Evolutionary conservation across 441 rosid genomes (phyloP), one percentile per base, ranked within the genome.

Genomic region (Croton setiger): DNA sequence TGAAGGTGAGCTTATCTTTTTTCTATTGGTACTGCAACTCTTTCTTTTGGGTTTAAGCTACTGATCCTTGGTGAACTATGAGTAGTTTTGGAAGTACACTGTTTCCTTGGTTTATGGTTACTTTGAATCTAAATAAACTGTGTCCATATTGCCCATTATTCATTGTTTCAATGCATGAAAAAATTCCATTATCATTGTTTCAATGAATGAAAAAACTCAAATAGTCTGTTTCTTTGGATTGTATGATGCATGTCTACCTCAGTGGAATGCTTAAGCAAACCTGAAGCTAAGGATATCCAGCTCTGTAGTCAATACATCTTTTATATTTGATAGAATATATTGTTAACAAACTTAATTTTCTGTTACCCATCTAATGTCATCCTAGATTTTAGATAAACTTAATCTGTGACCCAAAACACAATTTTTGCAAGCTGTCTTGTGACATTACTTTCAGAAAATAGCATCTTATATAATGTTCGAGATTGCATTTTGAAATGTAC

Each of bases 401-500:
- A 55, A 55, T 23, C 60, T 15, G 1, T n/a, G 23, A 52, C 27
- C 9, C 9, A 20, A 27, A 27, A 55, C 36, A 21, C 15, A 20
- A 53, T 20, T n/a, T 8, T 4, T 53, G 58, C 58, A 53, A 53
- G 35, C 33, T 21, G 58, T 21, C 52, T 53, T 53, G 35, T 0
- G 58, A 4, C n/a, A 11, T 9, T 49, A 14, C 45, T 43, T 66
- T 31, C 7, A 54, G 18, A 51, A 37, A 58, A 60, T 18, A 37
- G 18, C 31, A 48, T 55, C 14, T 51, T n/a, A 44, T 59, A 5
- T 14, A 18, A 49, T 56, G 11, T 51, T 61, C 51, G 21, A 52
- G 68, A 52, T 37, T 5, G 12, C 63, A 20, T 53, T 53, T 21
- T 66, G 53, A 33, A 49, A 61, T 63, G 21, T 41, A 36, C 27